These are phyloP conservation scores for Scutellaria baicalensis DNA, from an alignment of 257 asterid species.

Conservation along the genomic window DNA sequence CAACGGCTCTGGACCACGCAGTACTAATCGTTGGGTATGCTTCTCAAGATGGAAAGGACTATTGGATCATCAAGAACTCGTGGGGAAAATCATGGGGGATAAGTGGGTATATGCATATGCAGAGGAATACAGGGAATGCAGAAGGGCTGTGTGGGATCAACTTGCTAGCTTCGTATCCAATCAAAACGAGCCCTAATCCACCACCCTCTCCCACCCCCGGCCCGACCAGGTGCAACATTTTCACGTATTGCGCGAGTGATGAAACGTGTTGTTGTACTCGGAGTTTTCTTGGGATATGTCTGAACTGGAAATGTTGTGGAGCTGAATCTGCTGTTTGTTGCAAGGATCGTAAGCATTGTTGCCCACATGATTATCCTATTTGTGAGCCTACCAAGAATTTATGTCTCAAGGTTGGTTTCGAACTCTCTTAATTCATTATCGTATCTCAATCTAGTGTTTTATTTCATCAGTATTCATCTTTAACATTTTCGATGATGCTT, in stretches of 20 bases:
- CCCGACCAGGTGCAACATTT: conserved; percentile 57
- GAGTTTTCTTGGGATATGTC: conserved; percentile 61
- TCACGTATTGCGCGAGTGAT: conserved; percentile 58
- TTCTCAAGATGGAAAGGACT: conserved; percentile 67
- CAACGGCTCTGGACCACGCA: conserved; percentile 78
- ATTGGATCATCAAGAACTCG: conserved; percentile 87
- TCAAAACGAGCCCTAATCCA: conserved; percentile 85
- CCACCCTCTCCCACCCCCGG: conserved; percentile 68
- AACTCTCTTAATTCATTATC: background rate
- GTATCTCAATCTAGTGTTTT: background rate
- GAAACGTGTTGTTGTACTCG: conserved; percentile 83
- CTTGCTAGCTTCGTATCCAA: conserved; percentile 76
- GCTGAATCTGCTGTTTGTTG: conserved; percentile 78
- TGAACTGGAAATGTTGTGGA: conserved; percentile 75
- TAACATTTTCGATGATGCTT: background rate
- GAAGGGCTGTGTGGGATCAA: conserved; percentile 85
- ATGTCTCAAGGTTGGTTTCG: conserved; percentile 60
- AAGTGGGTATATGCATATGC: conserved; percentile 70
- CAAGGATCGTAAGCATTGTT: conserved; percentile 54
- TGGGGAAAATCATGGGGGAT: conserved; percentile 97
- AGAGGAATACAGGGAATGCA: conserved; percentile 38
- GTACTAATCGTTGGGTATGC: conserved; percentile 86
- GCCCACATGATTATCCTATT: conserved; percentile 75
- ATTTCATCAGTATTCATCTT: too few relatives aligned
- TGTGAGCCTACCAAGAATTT: conserved; percentile 49